Evolutionary conservation across 176 grass and related monocot genomes (phyloP), one percentile per base, ranked within the genome.

Genomic region (Otatea glauca): DNA sequence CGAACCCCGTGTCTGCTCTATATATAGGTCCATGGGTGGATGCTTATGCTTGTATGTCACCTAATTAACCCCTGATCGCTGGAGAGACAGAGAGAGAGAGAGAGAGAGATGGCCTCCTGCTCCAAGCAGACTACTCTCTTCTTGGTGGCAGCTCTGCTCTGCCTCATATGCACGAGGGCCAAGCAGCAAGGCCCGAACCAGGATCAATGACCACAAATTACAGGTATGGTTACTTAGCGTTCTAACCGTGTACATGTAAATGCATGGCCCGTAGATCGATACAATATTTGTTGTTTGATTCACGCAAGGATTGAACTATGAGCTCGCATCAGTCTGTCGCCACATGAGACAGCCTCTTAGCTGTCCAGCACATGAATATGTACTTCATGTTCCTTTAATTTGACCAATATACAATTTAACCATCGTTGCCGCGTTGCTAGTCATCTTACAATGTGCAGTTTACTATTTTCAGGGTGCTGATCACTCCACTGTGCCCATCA

Each of bases 141-240:
- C 49, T 11, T 89, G 68, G 74, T 49, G 24, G 75, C 83, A 9
- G 62, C 74, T 64, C 71, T 91, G 68, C 83, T 92, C 60, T 67
- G 88, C 74, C 73, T 89, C 78, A 6, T 86, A 41, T 86, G 68
- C 83, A 32, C 72, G 0, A 85, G 32, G 75, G 25, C 1, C 83
- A 86, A 38, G 74, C 83, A 24, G 74, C 79, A 53, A 79, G 90
- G 68, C 83, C 79, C 6, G 53, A 14, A 24, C 90, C 86, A 15
- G 79, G 62, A 75, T 83, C 50, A 78, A 15, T 39, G 14, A n/a
- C 16, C 82, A 64, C 42, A 34, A 50, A 71, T 37, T 67, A 81
- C 86, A 85, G 79, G 89, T 88, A 86, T 15, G n/a, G 1, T 45
- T 11, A 20, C 9, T 14, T 48, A 41, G 18, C 20, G n/a, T 41